Evolutionary conservation across 1,284 basidiomycete species (phyloP), one percentile per base, ranked within the genome.

Genomic region (Phellinidium pouzarii): DNA sequence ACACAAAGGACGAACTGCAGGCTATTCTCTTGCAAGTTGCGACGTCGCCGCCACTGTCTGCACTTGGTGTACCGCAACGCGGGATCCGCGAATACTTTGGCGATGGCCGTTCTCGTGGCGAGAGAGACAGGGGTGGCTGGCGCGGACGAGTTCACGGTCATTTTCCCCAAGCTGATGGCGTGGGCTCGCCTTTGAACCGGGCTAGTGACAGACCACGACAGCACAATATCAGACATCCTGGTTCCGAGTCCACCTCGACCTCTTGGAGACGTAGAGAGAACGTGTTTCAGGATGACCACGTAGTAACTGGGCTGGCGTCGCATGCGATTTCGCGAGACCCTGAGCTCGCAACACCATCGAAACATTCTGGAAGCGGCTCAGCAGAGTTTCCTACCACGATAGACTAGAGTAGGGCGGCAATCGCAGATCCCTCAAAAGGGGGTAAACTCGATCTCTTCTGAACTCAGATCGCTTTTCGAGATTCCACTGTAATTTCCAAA

Each of bases 1-100:
- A 81, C 63, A 70, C 75, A 53, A 71, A 65, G 40, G 67, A 72
- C 48, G 79, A 80, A 52, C 68, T 86, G 49, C 61, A 69, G 58
- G 65, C 66, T 38, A 73, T 83, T 57, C 69, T 87, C 49, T 65
- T 64, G 54, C 77, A 75, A 46, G 59, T 81, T 37, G 48, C 48
- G 11, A 50, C 17, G 22, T 50, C 48, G 19, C 25, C 48, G n/a
- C 48, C 48, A 12, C 38, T n/a, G n/a, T n/a, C 48, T 20, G 41
- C 5, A 17, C 38, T 12, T n/a, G 27, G 19, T 20, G 40, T 17
- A 22, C 38, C 4, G 19, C 48, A 50, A 34, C 48, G 48, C 25
- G 26, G 27, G 26, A 27, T 50, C 26, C 38, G 38, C 37, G 48
- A 42, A 42, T 42, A 29, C 27, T 42, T 50, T 42, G 48, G 41